Base-by-base conservation (phyloP, 1,284 basidiomycete species). In the Tremellales sp. region DNA sequence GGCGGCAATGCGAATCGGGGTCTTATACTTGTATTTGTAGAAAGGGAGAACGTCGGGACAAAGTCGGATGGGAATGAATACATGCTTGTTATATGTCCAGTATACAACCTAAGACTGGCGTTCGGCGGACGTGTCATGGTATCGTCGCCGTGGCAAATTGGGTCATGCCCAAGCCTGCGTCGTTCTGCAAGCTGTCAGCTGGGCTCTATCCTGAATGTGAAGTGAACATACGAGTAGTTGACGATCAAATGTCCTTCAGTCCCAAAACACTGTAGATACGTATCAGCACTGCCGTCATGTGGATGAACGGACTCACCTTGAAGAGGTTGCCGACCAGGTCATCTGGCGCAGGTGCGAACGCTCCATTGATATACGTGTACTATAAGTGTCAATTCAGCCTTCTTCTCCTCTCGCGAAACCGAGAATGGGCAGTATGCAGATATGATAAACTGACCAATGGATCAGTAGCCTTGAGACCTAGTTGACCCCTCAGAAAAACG, bases 311-410 rank as follows among this genome's bases (percentile, higher is more conserved):
- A 58, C 76, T 49, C 58, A 85, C 87, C 76, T 89, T 89, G 79
- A 61, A 77, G 27, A 77, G 58, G 68, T 93, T 97, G 0, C 88
- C 84, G 3, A 94, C 89, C 0, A 86, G 89, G 66, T 94, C 91
- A 68, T 96, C 91, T 0, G 89, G 90, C 1, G 91, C 87, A 40
- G 91, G 91, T 2, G 88, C 87, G 72, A 97, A 97, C 0, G 94
- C 89, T n/a, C 92, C 80, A 66, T 97, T 97, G 78, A 98, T 97
- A 71, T 97, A 98, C 4, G 92, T 89, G 75, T 96, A 97, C 93
- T 97, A 22, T n/a, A n/a, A n/a, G n/a, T n/a, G n/a, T n/a, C 21
- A 29, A 52, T 31, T 48, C 21, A 48, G 26, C 39, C 7, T 46
- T 4, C 2, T 15, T 31, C 22, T 27, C 41, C 8, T 15, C 24